phyloP scores from a whole-genome alignment of 169 alveolate species.

The Theileria sp. region DNA sequence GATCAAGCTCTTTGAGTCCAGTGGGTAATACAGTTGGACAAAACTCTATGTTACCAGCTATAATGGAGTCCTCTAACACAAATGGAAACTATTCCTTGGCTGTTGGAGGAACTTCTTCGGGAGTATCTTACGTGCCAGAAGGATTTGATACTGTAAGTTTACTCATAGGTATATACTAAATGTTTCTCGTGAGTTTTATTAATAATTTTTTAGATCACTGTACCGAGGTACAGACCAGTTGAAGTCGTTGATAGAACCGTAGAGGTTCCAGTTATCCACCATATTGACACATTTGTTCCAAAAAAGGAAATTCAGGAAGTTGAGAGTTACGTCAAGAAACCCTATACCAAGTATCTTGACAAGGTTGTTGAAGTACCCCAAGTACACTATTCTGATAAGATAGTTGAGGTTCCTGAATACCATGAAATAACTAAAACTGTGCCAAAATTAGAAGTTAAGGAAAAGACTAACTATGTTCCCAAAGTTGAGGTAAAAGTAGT shows the following conservation, averaged over 20 bases:
- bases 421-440: slow-evolving; percentile 74
- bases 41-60: neutral
- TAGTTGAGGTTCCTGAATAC: slow-evolving; percentile 77
- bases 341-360: slow-evolving; percentile 73
- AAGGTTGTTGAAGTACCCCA: slow-evolving; percentile 76
- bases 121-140: slow-evolving; percentile 72
- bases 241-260: slow-evolving; percentile 75
- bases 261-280: slow-evolving; percentile 77
- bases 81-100: slow-evolving; percentile 71
- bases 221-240: slow-evolving; percentile 75
- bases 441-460: slow-evolving; percentile 69
- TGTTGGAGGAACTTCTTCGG: slow-evolving; percentile 63
- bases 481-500: slow-evolving; percentile 73
- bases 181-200: neutral
- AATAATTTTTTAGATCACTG: slow-evolving; percentile 31
- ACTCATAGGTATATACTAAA: neutral
- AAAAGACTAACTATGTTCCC: slow-evolving; percentile 70
- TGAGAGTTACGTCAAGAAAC: slow-evolving; percentile 72
- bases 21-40: neutral
- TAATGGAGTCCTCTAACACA: neutral
- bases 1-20: neutral
- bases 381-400: slow-evolving; percentile 68
- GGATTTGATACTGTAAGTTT: slow-evolving; percentile 74
- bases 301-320: slow-evolving; percentile 75
- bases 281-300: slow-evolving; percentile 72